Percentiles rank a stretch among this genome's conserved stretches.
phyloP scores from a whole-genome alignment of 1,284 basidiomycete species.

The Inonotus obliquus region DNA sequence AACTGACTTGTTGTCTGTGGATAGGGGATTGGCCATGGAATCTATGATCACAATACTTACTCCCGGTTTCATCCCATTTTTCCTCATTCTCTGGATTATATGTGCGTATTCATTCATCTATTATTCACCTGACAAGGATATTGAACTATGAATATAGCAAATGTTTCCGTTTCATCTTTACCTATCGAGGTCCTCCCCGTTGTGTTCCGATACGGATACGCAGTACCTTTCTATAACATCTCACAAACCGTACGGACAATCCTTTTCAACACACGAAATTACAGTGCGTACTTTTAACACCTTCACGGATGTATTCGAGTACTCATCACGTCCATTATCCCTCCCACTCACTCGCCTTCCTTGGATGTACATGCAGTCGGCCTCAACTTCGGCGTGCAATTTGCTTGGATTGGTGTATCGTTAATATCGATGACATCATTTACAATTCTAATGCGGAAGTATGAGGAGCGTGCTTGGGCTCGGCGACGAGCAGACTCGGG shows the following conservation, averaged over 20 bases:
- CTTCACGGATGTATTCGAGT: background rate
- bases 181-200: conserved; percentile 66
- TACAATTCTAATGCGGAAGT: conserved; percentile 35
- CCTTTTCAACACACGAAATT: conserved; percentile 64
- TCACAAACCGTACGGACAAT: conserved; percentile 55
- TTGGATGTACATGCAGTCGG: conserved; percentile 41
- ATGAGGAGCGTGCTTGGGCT: conserved; percentile 20
- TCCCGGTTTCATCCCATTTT: conserved; percentile 48
- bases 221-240: conserved; percentile 70
- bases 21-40: conserved; percentile 58
- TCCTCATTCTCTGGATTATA: conserved; percentile 67
- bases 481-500: background rate
- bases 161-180: conserved; percentile 60
- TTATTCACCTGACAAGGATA: background rate
- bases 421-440: conserved; percentile 46
- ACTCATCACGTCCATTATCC: too few relatives aligned
- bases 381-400: conserved; percentile 53
- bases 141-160: conserved; percentile 35
- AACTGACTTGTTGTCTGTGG: background rate
- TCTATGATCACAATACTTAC: conserved; percentile 54
- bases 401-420: conserved; percentile 51
- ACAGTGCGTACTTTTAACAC: conserved; percentile 34
- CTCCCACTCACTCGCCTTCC: background rate
- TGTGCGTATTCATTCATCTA: conserved; percentile 31
- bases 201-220: conserved; percentile 65